Percentiles rank a stretch among this genome's conserved stretches.
These are phyloP conservation scores for Pythium oligandrum DNA, from an alignment of 352 stramenopile genomes.

Conservation along the genomic window DNA sequence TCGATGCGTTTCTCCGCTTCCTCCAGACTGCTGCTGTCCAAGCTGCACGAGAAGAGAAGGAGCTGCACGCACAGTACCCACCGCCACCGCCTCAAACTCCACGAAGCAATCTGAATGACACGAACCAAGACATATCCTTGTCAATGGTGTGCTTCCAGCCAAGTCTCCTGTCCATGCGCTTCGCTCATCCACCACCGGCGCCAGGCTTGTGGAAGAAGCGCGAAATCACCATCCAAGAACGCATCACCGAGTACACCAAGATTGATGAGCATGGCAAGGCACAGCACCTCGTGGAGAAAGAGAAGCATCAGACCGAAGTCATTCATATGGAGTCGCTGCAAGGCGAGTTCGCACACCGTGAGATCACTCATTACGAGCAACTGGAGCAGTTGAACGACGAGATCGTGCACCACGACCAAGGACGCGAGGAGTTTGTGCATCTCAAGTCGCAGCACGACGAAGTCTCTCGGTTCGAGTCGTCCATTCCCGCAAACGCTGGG, in stretches of 20 bases:
- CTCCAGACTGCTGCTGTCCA: slow-evolving; percentile 50
- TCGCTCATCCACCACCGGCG: slow-evolving; percentile 35
- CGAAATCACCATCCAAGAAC: slow-evolving; percentile 83
- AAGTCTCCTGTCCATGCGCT: slow-evolving; percentile 31
- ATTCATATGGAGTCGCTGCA: slow-evolving; percentile 80
- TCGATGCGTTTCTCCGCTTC: slow-evolving; percentile 63
- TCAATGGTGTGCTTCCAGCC: slow-evolving; percentile 42
- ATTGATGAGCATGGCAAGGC: slow-evolving; percentile 75
- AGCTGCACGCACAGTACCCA: slow-evolving; percentile 13
- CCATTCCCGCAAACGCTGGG: slow-evolving; percentile 29
- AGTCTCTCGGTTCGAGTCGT: slow-evolving; percentile 80
- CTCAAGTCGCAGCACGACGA: slow-evolving; percentile 81
- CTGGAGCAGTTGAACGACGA: slow-evolving; percentile 82
- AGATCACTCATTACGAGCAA: slow-evolving; percentile 84
- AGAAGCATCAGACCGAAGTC: slow-evolving; percentile 81
- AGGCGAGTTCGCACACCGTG: slow-evolving; percentile 76
- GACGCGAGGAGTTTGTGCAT: slow-evolving; percentile 79
- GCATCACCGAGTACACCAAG: slow-evolving; percentile 86
- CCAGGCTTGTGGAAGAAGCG: slow-evolving; percentile 85
- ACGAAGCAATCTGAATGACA: slow-evolving; percentile 5
- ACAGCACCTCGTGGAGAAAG: slow-evolving; percentile 77
- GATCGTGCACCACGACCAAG: slow-evolving; percentile 73
- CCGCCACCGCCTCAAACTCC: slow-evolving; percentile 1
- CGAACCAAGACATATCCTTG: background rate
- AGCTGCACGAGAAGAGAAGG: slow-evolving; percentile 39